Base-by-base conservation (phyloP, 306 rosid species). In the Urtica urens region DNA sequence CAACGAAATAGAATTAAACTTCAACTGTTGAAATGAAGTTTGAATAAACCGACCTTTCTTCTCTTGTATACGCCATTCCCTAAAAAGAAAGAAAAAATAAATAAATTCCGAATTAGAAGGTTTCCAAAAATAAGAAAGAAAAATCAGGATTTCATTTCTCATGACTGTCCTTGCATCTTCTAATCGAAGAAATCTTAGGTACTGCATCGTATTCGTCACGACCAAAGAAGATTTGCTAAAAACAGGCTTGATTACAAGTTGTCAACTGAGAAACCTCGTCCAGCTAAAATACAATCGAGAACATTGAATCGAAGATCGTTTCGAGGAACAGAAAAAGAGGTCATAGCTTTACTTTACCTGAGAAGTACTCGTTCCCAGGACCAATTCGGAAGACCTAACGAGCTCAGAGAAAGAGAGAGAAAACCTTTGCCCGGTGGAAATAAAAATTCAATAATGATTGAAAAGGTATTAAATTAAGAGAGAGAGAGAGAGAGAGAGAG, bases 61-160 rank as follows among this genome's bases (percentile, higher is more conserved):
- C 63, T 62, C 80, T 65, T 31, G 80, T 10, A 58, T 51, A 56
- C 13, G 79, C 38, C 80, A 74, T 74, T 75, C 69, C 56, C 20
- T 68, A 64, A 14, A 24, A 42, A 21, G 23, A 10, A 25, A 37
- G 13, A 23, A 3, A 53, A 16, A 59, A 71, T 10, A 43, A 15
- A 25, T 1, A 11, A 46, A 24, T 23, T 23, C 14, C 2, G 46
- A 1, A 49, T 73, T 41, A 73, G 71, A 68, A 22, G 21, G 37
- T 49, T 27, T 21, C 59, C 33, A 48, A 58, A 28, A 28, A 28
- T 22, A 18, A 23, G 27, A 67, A 27, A 10, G 23, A 47, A 23
- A 10, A 2, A 24, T 26, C 30, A 14, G 21, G 7, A 6, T 5
- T 23, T 6, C 23, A 26, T 27, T 4, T 24, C 30, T 46, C 33